Percentiles rank a stretch among this genome's conserved stretches.
Evolutionary conservation across 768 basidiomycete species (phyloP).

Genomic region (Suillus brevipes): DNA sequence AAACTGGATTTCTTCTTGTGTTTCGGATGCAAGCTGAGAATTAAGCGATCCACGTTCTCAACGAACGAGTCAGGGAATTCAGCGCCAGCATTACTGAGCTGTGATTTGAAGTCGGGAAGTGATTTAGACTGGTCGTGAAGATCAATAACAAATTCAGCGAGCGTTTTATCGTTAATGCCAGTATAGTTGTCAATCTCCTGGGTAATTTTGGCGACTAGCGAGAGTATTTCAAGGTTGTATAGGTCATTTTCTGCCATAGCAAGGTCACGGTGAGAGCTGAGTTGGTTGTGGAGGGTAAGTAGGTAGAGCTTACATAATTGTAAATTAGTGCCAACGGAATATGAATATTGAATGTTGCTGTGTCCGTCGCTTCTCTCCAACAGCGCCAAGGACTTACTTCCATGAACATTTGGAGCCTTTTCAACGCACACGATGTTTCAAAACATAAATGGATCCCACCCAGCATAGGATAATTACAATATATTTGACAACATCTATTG

Average conservation of each 20-base stretch:
- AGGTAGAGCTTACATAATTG: conserved; percentile 12
- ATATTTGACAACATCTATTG: too few relatives aligned
- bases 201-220: conserved; percentile 86
- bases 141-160: conserved; percentile 92
- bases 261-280: conserved; percentile 11
- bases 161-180: conserved; percentile 83
- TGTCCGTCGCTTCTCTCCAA: too few relatives aligned
- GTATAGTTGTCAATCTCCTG: conserved; percentile 92
- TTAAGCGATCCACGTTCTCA: conserved; percentile 91
- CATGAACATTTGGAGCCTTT: too few relatives aligned
- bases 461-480: too few relatives aligned
- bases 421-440: too few relatives aligned
- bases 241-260: conserved; percentile 74
- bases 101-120: conserved; percentile 76
- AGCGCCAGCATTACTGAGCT: conserved; percentile 74
- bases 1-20: conserved; percentile 70
- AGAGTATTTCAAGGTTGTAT: conserved; percentile 91
- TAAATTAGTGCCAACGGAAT: too few relatives aligned
- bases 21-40: conserved; percentile 93
- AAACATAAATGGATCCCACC: too few relatives aligned
- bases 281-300: conserved; percentile 3
- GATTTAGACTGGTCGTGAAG: conserved; percentile 85
- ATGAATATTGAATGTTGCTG: too few relatives aligned
- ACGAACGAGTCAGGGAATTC: conserved; percentile 89
- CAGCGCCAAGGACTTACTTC: too few relatives aligned